Percentiles rank a stretch among this genome's conserved stretches.
These are phyloP conservation scores for Sporothrix curviconia DNA, from an alignment of 2,329 filamentous ascomycete species.

Conservation along the genomic window DNA sequence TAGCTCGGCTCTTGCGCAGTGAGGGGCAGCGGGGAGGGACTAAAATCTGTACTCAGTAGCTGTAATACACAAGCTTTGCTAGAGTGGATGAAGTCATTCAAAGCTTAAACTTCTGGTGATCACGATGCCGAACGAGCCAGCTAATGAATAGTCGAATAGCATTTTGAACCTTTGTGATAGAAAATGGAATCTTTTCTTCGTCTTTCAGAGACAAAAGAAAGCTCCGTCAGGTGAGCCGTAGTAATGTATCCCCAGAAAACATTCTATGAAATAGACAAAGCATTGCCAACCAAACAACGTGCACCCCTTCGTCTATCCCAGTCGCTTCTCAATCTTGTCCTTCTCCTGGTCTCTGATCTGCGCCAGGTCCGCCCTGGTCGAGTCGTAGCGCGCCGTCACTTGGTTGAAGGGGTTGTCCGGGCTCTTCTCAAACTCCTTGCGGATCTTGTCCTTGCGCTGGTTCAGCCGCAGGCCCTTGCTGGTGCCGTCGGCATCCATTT, in stretches of 20 bases:
- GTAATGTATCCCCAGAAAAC: background rate
- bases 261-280: background rate
- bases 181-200: too few relatives aligned
- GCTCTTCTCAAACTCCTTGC: conserved; percentile 91
- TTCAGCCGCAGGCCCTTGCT: conserved; percentile 67
- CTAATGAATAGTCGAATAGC: too few relatives aligned
- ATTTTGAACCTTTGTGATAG: too few relatives aligned
- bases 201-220: background rate
- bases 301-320: conserved; percentile 35
- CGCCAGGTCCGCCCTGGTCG: conserved; percentile 67
- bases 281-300: too few relatives aligned
- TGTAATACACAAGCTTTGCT: too few relatives aligned
- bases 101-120: too few relatives aligned
- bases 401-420: conserved; percentile 96
- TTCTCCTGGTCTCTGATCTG: conserved; percentile 60
- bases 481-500: conserved; percentile 77
- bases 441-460: conserved; percentile 76
- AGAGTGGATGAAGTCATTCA: background rate
- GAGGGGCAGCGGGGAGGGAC: conserved; percentile 6
- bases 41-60: too few relatives aligned
- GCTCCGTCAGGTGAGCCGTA: background rate
- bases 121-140: too few relatives aligned
- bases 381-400: conserved; percentile 67
- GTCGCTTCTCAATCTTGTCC: conserved; percentile 65
- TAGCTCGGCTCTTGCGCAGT: background rate